These are phyloP conservation scores for Sordariomycetes sp. DNA, from an alignment of 2,329 filamentous ascomycete genomes.

Conservation along the genomic window DNA sequence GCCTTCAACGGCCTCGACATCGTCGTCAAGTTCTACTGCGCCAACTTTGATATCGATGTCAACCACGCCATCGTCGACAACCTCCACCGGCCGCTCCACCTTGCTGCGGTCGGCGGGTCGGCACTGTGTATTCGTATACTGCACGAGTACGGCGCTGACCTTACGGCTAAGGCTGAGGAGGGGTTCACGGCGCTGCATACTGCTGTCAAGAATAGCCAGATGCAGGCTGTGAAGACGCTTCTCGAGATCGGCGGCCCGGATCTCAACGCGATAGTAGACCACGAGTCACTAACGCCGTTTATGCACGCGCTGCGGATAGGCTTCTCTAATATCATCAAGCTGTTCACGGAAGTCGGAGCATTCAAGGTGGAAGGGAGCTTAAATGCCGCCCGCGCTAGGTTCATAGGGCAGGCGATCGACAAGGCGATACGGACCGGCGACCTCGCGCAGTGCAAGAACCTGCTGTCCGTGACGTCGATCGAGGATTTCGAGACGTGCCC, in stretches of 20 bases:
- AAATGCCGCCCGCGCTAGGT: background rate
- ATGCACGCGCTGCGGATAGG: conserved; percentile 2
- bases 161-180: conserved; percentile 13
- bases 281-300: conserved; percentile 2
- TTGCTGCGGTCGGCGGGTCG: conserved; percentile 7
- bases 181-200: conserved; percentile 18
- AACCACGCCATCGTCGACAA: conserved; percentile 4
- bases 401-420: conserved; percentile 2
- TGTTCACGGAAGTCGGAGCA: background rate
- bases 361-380: background rate
- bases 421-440: background rate
- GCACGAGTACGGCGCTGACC: conserved; percentile 12
- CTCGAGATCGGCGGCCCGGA: background rate
- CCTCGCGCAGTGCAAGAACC: background rate
- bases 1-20: conserved; percentile 7
- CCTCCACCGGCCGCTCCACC: conserved; percentile 4
- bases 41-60: conserved; percentile 1
- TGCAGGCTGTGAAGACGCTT: conserved; percentile 1
- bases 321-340: background rate
- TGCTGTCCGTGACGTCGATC: background rate
- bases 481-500: conserved; percentile 2
- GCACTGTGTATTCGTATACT: conserved; percentile 12
- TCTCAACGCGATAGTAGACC: background rate
- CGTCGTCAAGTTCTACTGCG: conserved; percentile 6
- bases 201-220: conserved; percentile 1